Base-by-base conservation (phyloP, 2,329 filamentous ascomycete genomes). In the Rhinocladiella mackenziei region DNA sequence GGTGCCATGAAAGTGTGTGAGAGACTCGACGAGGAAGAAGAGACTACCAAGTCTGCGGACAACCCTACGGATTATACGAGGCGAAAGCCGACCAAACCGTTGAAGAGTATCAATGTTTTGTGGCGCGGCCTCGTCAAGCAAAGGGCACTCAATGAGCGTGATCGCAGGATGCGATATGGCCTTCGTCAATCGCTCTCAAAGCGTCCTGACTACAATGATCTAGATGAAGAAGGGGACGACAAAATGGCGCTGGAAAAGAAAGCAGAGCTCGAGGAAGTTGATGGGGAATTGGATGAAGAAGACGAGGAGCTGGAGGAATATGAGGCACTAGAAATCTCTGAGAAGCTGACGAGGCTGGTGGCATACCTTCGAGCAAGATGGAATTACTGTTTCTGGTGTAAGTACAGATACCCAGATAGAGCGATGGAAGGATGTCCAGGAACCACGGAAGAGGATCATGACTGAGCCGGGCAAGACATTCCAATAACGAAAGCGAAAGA, bases 311-410 rank as follows among this genome's bases (percentile, higher is more conserved):
- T 97, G 45, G 82, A 89, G 19, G 82, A 79, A 44, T 96, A 94
- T 58, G 81, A 89, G 58, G 77, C 75, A 1, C 68, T 91, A 32
- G 76, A 81, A 15, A 71, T 80, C 1, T 69, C 69, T 1, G 84
- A 94, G 57, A 78, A 80, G 54, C 66, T 97, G 50, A 67, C 71
- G 6, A 78, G 72, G 55, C 64, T 94, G 10, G 75, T 95, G 7
- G 63, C 68, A 13, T 81, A 86, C 64, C 64, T 98, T 41, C 77
- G 92, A 26, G 71, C 80, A 36, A 76, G 77, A 59, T 79, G 88
- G 59, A 67, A 74, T 32, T 98, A 98, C 62, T 98, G 92, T 68
- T 95, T 96, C 62, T 98, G 89, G 86, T 98, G 92, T 67, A 97
- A 96, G 64, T 84, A 77, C 65, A 72, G 72, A 39, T 98, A 96